Evolutionary conservation across 371 early-diverging fungal species (phyloP).

Genomic region (Apophysomyces trapeziformis): DNA sequence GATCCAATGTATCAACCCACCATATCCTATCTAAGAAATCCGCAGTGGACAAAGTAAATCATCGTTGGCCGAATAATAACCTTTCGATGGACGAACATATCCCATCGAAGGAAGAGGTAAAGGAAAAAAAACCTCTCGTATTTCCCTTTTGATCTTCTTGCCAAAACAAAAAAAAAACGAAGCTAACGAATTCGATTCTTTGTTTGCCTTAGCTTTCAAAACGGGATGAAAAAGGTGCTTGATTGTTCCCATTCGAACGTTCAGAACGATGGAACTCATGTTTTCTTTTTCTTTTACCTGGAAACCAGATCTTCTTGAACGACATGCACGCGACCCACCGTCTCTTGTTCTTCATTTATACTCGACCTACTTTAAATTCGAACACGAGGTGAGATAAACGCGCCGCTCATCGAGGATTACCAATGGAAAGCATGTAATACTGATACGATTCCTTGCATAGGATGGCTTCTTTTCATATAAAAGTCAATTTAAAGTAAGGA

Average conservation of each 20-base stretch:
- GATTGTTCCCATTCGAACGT: neutral
- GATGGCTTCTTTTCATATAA: slow-evolving; percentile 69
- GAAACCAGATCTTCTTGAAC: slow-evolving; percentile 44
- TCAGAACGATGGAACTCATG: neutral
- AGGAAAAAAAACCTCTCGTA: neutral
- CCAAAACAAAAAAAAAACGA: too few relatives aligned
- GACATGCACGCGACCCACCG: slow-evolving; percentile 50
- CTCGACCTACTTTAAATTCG: slow-evolving; percentile 68
- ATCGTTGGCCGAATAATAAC: neutral
- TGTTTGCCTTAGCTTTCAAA: neutral
- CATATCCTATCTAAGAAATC: slow-evolving; percentile 1
- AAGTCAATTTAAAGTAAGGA: slow-evolving; percentile 63
- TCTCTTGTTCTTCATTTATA: slow-evolving; percentile 63
- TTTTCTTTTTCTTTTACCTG: neutral
- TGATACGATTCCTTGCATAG: slow-evolving; percentile 25
- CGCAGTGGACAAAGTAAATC: neutral
- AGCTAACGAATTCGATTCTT: too few relatives aligned
- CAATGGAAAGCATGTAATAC: neutral
- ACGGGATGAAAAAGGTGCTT: slow-evolving; percentile 24
- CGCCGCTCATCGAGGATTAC: neutral
- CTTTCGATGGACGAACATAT: neutral
- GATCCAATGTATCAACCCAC: slow-evolving; percentile 25
- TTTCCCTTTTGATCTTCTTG: neutral
- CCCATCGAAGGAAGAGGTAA: neutral
- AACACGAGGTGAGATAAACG: slow-evolving; percentile 63